A percentile compares a stretch with the other conserved stretches of the same genome.
Evolutionary conservation across 345 rosid species (phyloP).

Genomic region (Syzygium grande): DNA sequence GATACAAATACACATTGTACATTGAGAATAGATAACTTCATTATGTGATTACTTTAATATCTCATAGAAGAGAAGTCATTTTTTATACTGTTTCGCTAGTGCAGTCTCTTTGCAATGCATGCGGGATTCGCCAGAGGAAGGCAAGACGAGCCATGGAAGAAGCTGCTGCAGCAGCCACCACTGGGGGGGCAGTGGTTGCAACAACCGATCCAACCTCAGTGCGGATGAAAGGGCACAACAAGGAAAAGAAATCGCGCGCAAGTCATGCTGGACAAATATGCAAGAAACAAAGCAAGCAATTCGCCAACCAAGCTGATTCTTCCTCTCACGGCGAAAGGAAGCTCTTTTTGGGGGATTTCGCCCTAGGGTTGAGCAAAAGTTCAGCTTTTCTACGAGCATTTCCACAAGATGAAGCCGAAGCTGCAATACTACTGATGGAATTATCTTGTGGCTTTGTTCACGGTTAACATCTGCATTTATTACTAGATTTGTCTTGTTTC

Average conservation of each 20-base stretch:
- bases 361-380: constrained; percentile 22
- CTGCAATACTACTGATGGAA: constrained; percentile 53
- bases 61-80: neutral
- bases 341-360: constrained; percentile 22
- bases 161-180: constrained; percentile 18
- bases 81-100: neutral
- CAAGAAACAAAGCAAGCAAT: constrained; percentile 27
- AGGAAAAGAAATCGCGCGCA: constrained; percentile 35
- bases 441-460: constrained; percentile 42
- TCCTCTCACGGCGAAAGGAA: constrained; percentile 11
- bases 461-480: neutral
- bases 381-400: constrained; percentile 27
- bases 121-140: constrained; percentile 89
- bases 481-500: neutral
- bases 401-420: constrained; percentile 47
- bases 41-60: neutral
- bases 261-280: constrained; percentile 8
- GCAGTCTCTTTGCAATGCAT: constrained; percentile 93
- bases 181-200: constrained; percentile 1
- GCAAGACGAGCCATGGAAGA: constrained; percentile 68
- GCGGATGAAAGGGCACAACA: constrained; percentile 18
- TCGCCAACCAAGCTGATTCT: neutral
- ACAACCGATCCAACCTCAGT: constrained; percentile 1
- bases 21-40: neutral
- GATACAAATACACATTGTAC: neutral